phyloP scores from a whole-genome alignment of 805 yeast genomes.

The Cyberlindnera xishuangbannaensis region DNA sequence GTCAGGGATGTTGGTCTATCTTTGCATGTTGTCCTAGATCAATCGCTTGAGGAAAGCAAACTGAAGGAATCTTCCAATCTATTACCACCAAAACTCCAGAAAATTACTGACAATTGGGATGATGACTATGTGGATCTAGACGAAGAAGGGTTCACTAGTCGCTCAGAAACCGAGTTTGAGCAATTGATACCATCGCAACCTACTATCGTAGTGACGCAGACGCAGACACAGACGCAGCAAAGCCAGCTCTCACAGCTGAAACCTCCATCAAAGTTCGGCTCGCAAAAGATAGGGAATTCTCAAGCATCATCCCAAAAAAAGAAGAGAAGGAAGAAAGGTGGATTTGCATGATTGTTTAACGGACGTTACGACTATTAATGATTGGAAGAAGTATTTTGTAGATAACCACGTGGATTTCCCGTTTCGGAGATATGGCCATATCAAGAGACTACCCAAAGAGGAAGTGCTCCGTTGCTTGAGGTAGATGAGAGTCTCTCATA shows the following conservation, averaged over 20 bases:
- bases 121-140: constrained; percentile 11
- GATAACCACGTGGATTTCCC: too few relatives aligned
- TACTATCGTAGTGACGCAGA: constrained; percentile 17
- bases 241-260: constrained; percentile 7
- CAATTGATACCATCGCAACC: constrained; percentile 9
- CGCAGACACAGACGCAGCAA: constrained; percentile 20
- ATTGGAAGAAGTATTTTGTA: not conserved
- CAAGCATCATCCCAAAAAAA: constrained; percentile 10
- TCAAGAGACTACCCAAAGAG: constrained; percentile 3
- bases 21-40: constrained; percentile 8
- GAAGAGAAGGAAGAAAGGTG: constrained; percentile 16
- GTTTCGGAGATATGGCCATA: not conserved
- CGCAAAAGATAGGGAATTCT: not conserved
- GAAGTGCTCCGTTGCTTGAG: constrained; percentile 2
- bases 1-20: constrained; percentile 14
- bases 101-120: constrained; percentile 18
- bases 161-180: constrained; percentile 2
- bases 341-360: constrained; percentile 17
- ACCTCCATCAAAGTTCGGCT: constrained; percentile 3
- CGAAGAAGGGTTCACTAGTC: constrained; percentile 6
- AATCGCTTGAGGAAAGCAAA: constrained; percentile 6
- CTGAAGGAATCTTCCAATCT: constrained; percentile 1
- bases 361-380: not conserved
- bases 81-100: constrained; percentile 1
- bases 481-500: too few relatives aligned